phyloP scores from a whole-genome alignment of 495 filamentous ascomycete species.

The Diplogelasinospora grovesii region DNA sequence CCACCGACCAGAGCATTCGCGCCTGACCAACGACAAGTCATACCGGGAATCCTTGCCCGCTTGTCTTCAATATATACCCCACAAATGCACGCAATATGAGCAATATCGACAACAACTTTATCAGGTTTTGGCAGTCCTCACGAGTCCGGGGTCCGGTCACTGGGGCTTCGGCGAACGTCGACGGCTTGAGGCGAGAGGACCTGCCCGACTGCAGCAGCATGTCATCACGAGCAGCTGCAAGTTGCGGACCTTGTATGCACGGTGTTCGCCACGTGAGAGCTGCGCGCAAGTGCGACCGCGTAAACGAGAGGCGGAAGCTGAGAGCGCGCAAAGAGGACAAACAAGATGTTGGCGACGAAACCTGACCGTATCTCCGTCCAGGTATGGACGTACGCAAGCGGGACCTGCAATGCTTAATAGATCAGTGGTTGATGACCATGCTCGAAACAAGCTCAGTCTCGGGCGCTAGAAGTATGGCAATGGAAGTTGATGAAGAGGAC shows the following conservation, averaged over 20 bases:
- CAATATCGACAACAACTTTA: conserved; percentile 14
- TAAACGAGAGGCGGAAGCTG: conserved; percentile 7
- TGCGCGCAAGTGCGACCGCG: conserved; percentile 3
- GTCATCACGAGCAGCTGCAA: conserved; percentile 3
- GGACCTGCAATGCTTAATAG: too few species aligned
- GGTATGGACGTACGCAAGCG: background rate
- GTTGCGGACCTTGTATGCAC: conserved; percentile 1
- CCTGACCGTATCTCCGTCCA: background rate
- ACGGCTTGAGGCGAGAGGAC: background rate
- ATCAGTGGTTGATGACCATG: background rate
- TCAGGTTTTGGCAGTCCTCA: conserved; percentile 9
- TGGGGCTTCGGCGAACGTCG: conserved; percentile 18
- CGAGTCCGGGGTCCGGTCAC: conserved; percentile 10
- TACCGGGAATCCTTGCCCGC: conserved; percentile 11
- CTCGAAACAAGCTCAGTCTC: conserved; percentile 9
- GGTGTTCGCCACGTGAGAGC: conserved; percentile 17
- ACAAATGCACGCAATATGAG: conserved; percentile 33
- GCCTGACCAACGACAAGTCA: conserved; percentile 10
- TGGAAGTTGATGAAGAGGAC: conserved; percentile 11
- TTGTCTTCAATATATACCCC: conserved; percentile 22
- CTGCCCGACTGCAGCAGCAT: conserved; percentile 1
- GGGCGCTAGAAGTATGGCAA: background rate
- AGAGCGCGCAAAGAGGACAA: background rate
- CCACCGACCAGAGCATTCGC: conserved; percentile 8
- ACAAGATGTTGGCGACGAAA: background rate